Conservation (phyloP, 176 grass and related monocot genomes). For the Bolboschoenus planiculmis region DNA sequence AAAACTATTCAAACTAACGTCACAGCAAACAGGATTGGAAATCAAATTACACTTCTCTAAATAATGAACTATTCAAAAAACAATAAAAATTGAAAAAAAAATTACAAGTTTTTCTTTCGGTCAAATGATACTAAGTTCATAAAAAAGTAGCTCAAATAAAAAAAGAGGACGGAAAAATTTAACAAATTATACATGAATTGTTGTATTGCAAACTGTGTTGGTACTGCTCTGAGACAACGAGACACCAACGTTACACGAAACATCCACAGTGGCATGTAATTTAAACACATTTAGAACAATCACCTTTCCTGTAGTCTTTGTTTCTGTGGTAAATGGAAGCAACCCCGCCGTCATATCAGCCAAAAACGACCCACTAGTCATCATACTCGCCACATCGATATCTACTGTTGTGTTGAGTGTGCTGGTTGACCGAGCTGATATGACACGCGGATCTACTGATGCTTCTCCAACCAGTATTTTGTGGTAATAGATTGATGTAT, state of each 20-base stretch:
- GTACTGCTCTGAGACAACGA: not conserved
- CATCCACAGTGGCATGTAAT: not conserved
- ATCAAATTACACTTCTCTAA: not conserved
- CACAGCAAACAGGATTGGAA: not conserved
- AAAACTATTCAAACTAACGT: not conserved
- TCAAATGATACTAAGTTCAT: not conserved
- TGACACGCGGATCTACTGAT: conserved; percentile 27
- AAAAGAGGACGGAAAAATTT: not conserved
- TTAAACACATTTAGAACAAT: conserved; percentile 12
- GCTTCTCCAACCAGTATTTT: conserved; percentile 34
- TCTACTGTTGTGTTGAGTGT: conserved; percentile 17
- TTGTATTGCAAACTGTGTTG: conserved; percentile 6
- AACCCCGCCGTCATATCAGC: conserved; percentile 21
- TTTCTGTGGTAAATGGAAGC: conserved; percentile 14
- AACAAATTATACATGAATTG: conserved; percentile 3
- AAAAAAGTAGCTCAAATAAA: no score
- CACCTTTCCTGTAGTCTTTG: conserved; percentile 18
- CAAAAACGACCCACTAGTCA: conserved; percentile 33
- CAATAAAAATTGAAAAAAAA: not conserved
- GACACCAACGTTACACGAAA: not conserved
- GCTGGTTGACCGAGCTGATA: conserved; percentile 24
- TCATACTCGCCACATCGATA: conserved; percentile 36
- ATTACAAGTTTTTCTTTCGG: not conserved
- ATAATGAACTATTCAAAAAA: not conserved
- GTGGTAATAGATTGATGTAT: conserved; percentile 50